These are phyloP conservation scores for Gonapodya prolifera DNA, from an alignment of 192 early-diverging fungal genomes.

Conservation along the genomic window DNA sequence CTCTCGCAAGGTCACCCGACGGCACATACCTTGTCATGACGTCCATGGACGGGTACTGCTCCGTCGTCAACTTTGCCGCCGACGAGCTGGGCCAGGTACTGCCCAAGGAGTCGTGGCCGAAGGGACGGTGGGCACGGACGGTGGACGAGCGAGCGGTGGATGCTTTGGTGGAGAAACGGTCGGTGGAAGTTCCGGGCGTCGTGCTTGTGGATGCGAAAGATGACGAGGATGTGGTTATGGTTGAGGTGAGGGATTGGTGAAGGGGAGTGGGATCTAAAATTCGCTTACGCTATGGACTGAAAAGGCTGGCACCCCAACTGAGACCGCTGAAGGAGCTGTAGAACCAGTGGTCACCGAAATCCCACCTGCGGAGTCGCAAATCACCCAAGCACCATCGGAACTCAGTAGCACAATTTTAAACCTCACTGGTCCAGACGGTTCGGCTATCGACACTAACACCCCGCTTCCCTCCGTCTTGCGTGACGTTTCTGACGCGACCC, in stretches of 20 bases:
- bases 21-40: conserved; percentile 61
- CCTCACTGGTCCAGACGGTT: too few species aligned
- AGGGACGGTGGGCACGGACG: background rate
- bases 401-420: too few species aligned
- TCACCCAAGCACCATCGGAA: too few species aligned
- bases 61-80: conserved; percentile 57
- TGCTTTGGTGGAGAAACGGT: background rate
- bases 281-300: too few species aligned
- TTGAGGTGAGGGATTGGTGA: background rate
- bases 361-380: too few species aligned
- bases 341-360: too few species aligned
- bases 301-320: too few species aligned
- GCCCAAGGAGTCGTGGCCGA: background rate
- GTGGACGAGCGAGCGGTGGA: background rate
- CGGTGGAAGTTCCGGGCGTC: background rate
- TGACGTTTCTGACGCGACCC: too few species aligned
- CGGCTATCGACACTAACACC: too few species aligned
- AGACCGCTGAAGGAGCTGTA: too few species aligned
- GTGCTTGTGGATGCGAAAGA: background rate
- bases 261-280: too few species aligned
- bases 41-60: conserved; percentile 80
- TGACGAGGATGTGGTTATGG: background rate
- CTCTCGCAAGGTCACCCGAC: conserved; percentile 49
- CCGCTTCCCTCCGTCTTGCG: too few species aligned
- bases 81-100: conserved; percentile 40